Evolutionary conservation across 2,329 filamentous ascomycete species (phyloP).

Genomic region (Aspergillus pseudoviridinutans): DNA sequence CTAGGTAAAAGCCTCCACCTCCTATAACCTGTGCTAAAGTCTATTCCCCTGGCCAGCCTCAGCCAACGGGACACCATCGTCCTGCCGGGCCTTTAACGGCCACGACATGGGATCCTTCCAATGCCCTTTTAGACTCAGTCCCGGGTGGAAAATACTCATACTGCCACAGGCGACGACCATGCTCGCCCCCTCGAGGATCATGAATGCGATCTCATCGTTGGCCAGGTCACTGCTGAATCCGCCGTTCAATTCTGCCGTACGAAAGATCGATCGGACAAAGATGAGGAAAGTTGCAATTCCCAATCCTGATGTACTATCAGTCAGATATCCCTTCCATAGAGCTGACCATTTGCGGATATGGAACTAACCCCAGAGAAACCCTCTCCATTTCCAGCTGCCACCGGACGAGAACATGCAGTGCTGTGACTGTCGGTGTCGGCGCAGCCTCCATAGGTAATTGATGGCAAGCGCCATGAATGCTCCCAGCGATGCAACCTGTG

Average conservation of each 20-base stretch:
- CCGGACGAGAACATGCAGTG: background rate
- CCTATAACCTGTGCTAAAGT: too few species aligned
- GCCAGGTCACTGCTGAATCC: slow-evolving; percentile 48
- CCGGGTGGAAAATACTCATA: slow-evolving; percentile 49
- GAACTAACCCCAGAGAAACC: background rate
- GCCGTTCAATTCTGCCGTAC: slow-evolving; percentile 47
- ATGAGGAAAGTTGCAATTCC: slow-evolving; percentile 42
- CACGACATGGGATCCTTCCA: too few species aligned
- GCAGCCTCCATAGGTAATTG: slow-evolving; percentile 48
- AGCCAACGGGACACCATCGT: too few species aligned
- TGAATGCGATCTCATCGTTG: slow-evolving; percentile 49
- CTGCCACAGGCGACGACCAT: slow-evolving; percentile 44
- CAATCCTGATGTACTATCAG: slow-evolving; percentile 11
- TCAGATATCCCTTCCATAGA: background rate
- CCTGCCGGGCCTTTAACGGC: too few species aligned
- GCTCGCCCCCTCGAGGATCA: slow-evolving; percentile 54
- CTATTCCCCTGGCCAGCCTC: too few species aligned
- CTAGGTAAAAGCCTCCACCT: too few species aligned
- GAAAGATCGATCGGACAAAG: slow-evolving; percentile 47
- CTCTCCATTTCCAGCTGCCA: background rate
- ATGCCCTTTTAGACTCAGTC: slow-evolving; percentile 6
- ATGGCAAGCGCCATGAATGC: slow-evolving; percentile 50
- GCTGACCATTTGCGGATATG: background rate
- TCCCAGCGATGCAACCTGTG: slow-evolving; percentile 57
- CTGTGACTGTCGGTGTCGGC: background rate